Evolutionary conservation across 768 basidiomycete species (phyloP).

Genomic region (Serendipita sp.): DNA sequence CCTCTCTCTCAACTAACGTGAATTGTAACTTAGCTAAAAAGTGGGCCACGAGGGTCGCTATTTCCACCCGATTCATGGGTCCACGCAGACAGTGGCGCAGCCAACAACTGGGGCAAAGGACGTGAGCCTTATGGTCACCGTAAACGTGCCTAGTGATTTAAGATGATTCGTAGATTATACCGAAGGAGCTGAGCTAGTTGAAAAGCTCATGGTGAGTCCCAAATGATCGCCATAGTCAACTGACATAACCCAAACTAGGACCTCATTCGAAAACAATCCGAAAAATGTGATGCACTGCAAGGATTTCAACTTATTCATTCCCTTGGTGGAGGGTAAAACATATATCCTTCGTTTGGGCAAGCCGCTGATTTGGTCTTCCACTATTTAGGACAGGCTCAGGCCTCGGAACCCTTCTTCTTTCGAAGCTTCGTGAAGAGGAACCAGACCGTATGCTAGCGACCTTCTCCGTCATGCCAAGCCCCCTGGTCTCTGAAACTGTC

Average conservation of each 20-base stretch:
- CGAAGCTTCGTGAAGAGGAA: slow-evolving; percentile 67
- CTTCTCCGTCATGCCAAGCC: slow-evolving; percentile 37
- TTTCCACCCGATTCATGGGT: slow-evolving; percentile 83
- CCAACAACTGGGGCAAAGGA: slow-evolving; percentile 9
- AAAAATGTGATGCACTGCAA: slow-evolving; percentile 71
- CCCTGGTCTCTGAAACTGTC: slow-evolving; percentile 33
- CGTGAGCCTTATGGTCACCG: not conserved
- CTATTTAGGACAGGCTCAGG: slow-evolving; percentile 32
- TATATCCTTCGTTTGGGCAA: slow-evolving; percentile 41
- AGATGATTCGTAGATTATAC: not conserved
- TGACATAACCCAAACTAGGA: slow-evolving; percentile 27
- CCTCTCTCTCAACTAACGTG: not conserved
- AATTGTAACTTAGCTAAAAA: slow-evolving; percentile 33
- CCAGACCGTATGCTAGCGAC: slow-evolving; percentile 34
- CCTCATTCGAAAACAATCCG: slow-evolving; percentile 60
- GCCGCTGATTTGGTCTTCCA: slow-evolving; percentile 19
- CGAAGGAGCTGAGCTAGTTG: slow-evolving; percentile 67
- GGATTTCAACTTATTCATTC: slow-evolving; percentile 84
- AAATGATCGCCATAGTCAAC: not conserved
- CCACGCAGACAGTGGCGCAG: slow-evolving; percentile 12
- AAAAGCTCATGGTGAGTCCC: slow-evolving; percentile 45
- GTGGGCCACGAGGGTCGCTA: slow-evolving; percentile 51
- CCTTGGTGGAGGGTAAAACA: slow-evolving; percentile 46
- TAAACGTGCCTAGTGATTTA: not conserved
- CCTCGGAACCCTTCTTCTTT: slow-evolving; percentile 60